phyloP scores from a whole-genome alignment of 768 basidiomycete genomes.

The Suillus occidentalis region DNA sequence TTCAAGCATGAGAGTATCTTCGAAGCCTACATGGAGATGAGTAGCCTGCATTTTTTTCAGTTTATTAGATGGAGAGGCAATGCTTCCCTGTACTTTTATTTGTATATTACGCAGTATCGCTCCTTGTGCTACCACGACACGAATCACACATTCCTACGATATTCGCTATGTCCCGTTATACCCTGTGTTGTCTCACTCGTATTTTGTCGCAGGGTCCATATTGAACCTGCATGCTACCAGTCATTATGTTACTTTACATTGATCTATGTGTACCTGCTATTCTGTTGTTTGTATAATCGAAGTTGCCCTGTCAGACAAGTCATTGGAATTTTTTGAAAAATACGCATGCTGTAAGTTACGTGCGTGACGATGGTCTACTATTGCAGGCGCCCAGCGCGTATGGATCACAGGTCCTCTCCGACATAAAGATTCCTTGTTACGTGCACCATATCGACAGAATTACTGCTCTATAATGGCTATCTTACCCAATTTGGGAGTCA shows the following conservation, averaged over 20 bases:
- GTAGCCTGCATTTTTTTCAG: slow-evolving; percentile 11
- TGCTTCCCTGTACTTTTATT: slow-evolving; percentile 21
- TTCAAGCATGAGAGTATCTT: slow-evolving; percentile 44
- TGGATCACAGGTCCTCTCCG: neutral
- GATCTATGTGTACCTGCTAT: slow-evolving; percentile 26
- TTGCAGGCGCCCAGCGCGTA: neutral
- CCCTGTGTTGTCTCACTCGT: slow-evolving; percentile 14
- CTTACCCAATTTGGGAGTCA: neutral
- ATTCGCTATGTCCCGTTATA: slow-evolving; percentile 19
- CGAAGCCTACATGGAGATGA: slow-evolving; percentile 63
- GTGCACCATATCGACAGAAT: neutral
- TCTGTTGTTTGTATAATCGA: slow-evolving; percentile 16
- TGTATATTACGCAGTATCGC: neutral
- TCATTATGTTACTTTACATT: slow-evolving; percentile 23
- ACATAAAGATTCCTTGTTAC: neutral
- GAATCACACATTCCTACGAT: slow-evolving; percentile 6
- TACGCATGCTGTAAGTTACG: neutral
- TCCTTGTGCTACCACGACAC: neutral
- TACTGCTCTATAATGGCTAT: neutral
- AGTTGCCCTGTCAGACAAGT: neutral
- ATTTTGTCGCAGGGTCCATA: slow-evolving; percentile 9
- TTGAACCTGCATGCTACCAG: slow-evolving; percentile 21
- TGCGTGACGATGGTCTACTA: neutral
- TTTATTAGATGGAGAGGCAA: slow-evolving; percentile 13
- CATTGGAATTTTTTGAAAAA: neutral